Conservation (phyloP, 2,329 filamentous ascomycete genomes). For the Venturia nashicola region DNA sequence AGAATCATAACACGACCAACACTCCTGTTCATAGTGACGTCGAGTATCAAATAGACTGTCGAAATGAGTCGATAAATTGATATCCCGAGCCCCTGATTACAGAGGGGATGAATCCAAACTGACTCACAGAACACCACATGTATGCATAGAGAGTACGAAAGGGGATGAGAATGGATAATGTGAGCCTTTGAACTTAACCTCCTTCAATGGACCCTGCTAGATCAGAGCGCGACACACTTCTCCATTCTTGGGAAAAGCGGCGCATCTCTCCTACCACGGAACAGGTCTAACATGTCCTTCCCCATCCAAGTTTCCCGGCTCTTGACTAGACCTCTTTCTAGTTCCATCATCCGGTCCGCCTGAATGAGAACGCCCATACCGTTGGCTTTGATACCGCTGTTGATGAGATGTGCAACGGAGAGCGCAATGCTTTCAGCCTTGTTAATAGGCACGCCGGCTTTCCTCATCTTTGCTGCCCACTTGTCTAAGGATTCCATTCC, state of each 20-base stretch:
- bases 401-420: slow-evolving; percentile 33
- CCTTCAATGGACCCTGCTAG: background rate
- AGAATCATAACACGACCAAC: background rate
- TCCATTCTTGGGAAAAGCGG: slow-evolving; percentile 20
- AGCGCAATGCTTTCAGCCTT: slow-evolving; percentile 31
- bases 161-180: background rate
- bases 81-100: too few relatives aligned
- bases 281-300: slow-evolving; percentile 37
- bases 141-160: background rate
- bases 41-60: too few relatives aligned
- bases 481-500: slow-evolving; percentile 20
- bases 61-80: too few relatives aligned
- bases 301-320: slow-evolving; percentile 35
- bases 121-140: too few relatives aligned
- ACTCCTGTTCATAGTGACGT: background rate
- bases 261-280: slow-evolving; percentile 30
- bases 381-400: slow-evolving; percentile 30
- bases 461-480: slow-evolving; percentile 32
- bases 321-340: slow-evolving; percentile 35
- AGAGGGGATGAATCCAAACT: too few relatives aligned
- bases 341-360: slow-evolving; percentile 28
- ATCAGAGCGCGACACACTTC: background rate
- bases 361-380: slow-evolving; percentile 36
- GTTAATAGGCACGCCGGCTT: slow-evolving; percentile 35
- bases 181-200: background rate